phyloP scores from a whole-genome alignment of 164 flowering plant genomes.

The Amborella trichopoda region DNA sequence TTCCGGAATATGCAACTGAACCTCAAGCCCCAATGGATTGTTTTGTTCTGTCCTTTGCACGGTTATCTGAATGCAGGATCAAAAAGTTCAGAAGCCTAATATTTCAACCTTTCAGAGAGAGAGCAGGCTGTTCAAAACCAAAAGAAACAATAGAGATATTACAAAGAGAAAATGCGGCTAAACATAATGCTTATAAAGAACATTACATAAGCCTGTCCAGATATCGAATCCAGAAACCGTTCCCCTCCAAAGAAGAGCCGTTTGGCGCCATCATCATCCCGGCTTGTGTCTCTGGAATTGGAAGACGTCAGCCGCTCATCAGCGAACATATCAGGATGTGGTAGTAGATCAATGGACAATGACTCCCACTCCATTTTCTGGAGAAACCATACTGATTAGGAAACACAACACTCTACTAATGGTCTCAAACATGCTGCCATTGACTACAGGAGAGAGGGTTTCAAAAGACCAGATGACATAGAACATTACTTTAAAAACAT shows the following conservation, averaged over 20 bases:
- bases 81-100: not conserved
- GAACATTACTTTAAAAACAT: constrained; percentile 83
- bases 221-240: constrained; percentile 88
- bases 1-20: constrained; percentile 81
- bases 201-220: constrained; percentile 91
- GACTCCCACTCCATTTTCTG: constrained; percentile 99
- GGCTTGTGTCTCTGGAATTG: constrained; percentile 38
- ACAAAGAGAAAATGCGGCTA: too few relatives aligned
- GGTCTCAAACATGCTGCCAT: not conserved
- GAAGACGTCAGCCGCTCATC: constrained; percentile 46
- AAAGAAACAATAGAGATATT: not conserved
- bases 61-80: constrained; percentile 75
- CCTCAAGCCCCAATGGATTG: constrained; percentile 89
- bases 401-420: not conserved
- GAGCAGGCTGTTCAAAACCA: not conserved
- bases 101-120: not conserved
- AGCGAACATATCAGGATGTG: constrained; percentile 97
- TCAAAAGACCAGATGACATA: too few relatives aligned
- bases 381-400: constrained; percentile 1
- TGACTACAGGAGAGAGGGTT: too few relatives aligned
- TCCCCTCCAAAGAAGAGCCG: constrained; percentile 94
- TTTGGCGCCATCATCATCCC: constrained; percentile 97
- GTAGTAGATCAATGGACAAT: constrained; percentile 82
- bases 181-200: not conserved
- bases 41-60: constrained; percentile 82